Percentiles rank a stretch among this genome's conserved stretches.
Evolutionary conservation across 2,329 filamentous ascomycete species (phyloP).

Genomic region (Cladophialophora immunda): DNA sequence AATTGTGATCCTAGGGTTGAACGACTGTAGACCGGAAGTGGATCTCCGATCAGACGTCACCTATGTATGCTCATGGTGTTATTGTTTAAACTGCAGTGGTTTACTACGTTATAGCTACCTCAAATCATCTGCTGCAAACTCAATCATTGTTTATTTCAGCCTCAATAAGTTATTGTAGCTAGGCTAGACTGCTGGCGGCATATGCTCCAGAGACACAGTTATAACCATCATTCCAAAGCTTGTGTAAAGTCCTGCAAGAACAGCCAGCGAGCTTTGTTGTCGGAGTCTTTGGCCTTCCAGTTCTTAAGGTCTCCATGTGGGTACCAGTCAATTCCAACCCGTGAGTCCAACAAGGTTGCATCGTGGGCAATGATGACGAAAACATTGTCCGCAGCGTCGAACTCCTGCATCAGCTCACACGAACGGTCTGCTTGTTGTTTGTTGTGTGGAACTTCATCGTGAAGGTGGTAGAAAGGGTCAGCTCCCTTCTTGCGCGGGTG

Average conservation of each 20-base stretch:
- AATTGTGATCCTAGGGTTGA: not conserved
- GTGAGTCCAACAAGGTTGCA: constrained; percentile 38
- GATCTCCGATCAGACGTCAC: no score
- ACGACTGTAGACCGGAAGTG: not conserved
- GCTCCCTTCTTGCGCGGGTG: constrained; percentile 39
- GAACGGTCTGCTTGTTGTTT: constrained; percentile 37
- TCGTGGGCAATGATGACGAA: constrained; percentile 46
- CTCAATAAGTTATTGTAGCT: no score
- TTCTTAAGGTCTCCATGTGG: constrained; percentile 23
- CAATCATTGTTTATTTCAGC: no score
- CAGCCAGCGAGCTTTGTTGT: constrained; percentile 24
- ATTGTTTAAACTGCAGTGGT: not conserved
- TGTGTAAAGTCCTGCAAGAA: constrained; percentile 27
- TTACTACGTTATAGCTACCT: not conserved
- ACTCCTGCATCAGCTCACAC: constrained; percentile 39
- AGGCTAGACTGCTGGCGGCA: not conserved
- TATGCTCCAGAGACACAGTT: not conserved
- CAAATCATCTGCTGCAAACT: not conserved
- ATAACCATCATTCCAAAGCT: constrained; percentile 18
- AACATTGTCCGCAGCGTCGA: constrained; percentile 43
- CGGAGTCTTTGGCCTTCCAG: constrained; percentile 24
- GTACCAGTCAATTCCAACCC: constrained; percentile 38
- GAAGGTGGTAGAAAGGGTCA: constrained; percentile 37
- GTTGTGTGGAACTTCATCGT: constrained; percentile 39
- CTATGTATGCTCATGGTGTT: not conserved